Percentiles rank a stretch among this genome's conserved stretches.
These are phyloP conservation scores for Ophiostoma montium DNA, from an alignment of 2,329 filamentous ascomycete genomes.

Conservation along the genomic window DNA sequence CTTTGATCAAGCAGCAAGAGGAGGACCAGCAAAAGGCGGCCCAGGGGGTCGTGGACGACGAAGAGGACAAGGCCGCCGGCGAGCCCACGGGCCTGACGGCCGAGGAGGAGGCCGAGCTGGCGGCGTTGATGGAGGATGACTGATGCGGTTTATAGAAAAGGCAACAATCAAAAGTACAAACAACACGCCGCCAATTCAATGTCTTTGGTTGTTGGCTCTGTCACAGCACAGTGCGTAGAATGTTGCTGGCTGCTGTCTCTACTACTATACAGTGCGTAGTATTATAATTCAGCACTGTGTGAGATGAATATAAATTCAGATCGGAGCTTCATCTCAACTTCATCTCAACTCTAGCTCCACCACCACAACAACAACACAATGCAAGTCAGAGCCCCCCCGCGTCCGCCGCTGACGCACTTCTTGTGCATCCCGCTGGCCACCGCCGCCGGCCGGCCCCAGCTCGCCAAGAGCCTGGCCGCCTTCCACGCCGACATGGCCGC, in stretches of 20 bases:
- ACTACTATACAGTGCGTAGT: no score
- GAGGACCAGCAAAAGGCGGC: slow-evolving; percentile 31
- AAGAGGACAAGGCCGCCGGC: slow-evolving; percentile 49
- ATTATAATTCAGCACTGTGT: no score
- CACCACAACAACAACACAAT: neutral
- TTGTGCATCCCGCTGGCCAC: slow-evolving; percentile 60
- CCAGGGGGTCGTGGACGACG: slow-evolving; percentile 24
- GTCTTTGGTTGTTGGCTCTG: no score
- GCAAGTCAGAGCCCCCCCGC: neutral
- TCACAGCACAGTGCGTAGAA: no score
- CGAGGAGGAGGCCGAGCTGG: slow-evolving; percentile 83
- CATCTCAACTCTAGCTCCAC: neutral
- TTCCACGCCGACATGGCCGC: slow-evolving; percentile 47
- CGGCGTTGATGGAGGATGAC: slow-evolving; percentile 76
- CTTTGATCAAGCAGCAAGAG: slow-evolving; percentile 30
- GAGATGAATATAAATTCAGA: no score
- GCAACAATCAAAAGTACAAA: no score
- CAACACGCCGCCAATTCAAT: no score
- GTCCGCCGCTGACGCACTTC: slow-evolving; percentile 47
- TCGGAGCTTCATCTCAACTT: no score
- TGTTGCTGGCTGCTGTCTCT: no score
- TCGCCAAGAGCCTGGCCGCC: slow-evolving; percentile 44
- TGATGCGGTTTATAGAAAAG: no score
- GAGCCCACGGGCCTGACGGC: slow-evolving; percentile 45
- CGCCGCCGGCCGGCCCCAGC: slow-evolving; percentile 43